Conservation (phyloP, 345 rosid species). For the Pugionium cornutum region DNA sequence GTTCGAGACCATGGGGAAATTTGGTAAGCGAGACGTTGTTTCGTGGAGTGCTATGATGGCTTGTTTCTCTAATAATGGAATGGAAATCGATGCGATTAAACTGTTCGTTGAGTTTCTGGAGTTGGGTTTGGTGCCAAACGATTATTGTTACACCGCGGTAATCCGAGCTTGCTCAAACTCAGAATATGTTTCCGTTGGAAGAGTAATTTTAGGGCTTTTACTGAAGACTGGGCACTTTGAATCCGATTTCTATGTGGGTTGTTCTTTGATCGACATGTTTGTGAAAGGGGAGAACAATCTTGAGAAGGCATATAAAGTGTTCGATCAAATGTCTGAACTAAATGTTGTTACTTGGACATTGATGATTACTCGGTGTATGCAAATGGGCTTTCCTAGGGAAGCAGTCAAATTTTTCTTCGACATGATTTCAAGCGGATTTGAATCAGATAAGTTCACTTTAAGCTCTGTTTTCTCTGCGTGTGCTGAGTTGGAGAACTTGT, state of each 20-base stretch:
- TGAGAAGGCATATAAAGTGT: conserved; percentile 56
- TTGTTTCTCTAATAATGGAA: conserved; percentile 56
- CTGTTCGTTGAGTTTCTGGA: conserved; percentile 55
- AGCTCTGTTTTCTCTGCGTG: conserved; percentile 60
- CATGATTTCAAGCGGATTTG: conserved; percentile 53
- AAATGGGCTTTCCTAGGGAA: conserved; percentile 50
- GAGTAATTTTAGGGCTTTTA: conserved; percentile 53
- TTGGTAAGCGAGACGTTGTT: conserved; percentile 56
- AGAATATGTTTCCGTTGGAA: conserved; percentile 41
- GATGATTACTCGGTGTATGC: conserved; percentile 60
- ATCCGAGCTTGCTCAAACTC: conserved; percentile 56
- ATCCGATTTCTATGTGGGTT: conserved; percentile 63
- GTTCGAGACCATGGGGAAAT: conserved; percentile 51
- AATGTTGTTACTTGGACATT: conserved; percentile 71
- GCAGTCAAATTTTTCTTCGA: conserved; percentile 52
- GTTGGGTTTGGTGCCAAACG: conserved; percentile 61
- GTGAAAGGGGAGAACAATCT: conserved; percentile 50
- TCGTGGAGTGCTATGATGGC: conserved; percentile 80
- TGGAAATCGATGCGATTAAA: conserved; percentile 45
- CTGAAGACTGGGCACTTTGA: conserved; percentile 55
- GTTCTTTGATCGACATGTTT: conserved; percentile 66
- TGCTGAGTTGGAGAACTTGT: conserved; percentile 47
- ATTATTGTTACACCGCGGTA: conserved; percentile 66
- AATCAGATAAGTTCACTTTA: conserved; percentile 56
- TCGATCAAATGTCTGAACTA: conserved; percentile 56